Evolutionary conservation across 2,329 filamentous ascomycete species (phyloP).

Genomic region (Blastomyces silverae): DNA sequence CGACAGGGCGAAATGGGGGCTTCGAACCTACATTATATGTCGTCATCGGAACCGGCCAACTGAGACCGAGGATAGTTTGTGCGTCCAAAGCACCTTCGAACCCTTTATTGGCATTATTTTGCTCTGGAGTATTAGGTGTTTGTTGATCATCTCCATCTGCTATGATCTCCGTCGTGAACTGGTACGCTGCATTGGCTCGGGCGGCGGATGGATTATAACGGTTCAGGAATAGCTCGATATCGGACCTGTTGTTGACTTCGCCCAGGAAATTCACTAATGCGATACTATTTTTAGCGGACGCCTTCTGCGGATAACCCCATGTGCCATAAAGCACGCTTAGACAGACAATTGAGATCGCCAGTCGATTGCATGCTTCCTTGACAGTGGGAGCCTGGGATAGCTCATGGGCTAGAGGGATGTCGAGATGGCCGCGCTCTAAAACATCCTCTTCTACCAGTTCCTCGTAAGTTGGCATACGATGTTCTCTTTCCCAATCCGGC

Average conservation of each 20-base stretch:
- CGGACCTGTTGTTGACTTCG: constrained; percentile 4
- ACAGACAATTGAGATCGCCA: constrained; percentile 6
- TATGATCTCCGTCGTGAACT: constrained; percentile 7
- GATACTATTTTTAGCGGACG: constrained; percentile 3
- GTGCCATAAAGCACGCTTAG: constrained; percentile 6
- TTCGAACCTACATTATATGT: constrained; percentile 8
- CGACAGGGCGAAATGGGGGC: constrained; percentile 3
- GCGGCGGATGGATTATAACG: constrained; percentile 8
- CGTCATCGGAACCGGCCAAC: constrained; percentile 8
- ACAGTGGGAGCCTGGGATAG: constrained; percentile 1
- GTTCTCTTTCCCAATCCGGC: constrained; percentile 3
- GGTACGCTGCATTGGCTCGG: constrained; percentile 5
- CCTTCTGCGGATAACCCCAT: constrained; percentile 9
- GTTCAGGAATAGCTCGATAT: background rate
- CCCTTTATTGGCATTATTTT: background rate
- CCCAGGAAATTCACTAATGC: background rate
- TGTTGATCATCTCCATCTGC: background rate
- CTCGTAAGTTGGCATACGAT: constrained; percentile 5
- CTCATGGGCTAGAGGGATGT: constrained; percentile 7
- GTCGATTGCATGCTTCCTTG: constrained; percentile 9
- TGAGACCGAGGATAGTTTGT: constrained; percentile 1
- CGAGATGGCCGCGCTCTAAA: constrained; percentile 8
- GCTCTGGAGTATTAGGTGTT: background rate
- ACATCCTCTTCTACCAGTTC: constrained; percentile 9
- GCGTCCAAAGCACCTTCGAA: constrained; percentile 8